Evolutionary conservation across 2,329 filamentous ascomycete species (phyloP), one percentile per base, ranked within the genome.

Genomic region (Nakataea oryzae): DNA sequence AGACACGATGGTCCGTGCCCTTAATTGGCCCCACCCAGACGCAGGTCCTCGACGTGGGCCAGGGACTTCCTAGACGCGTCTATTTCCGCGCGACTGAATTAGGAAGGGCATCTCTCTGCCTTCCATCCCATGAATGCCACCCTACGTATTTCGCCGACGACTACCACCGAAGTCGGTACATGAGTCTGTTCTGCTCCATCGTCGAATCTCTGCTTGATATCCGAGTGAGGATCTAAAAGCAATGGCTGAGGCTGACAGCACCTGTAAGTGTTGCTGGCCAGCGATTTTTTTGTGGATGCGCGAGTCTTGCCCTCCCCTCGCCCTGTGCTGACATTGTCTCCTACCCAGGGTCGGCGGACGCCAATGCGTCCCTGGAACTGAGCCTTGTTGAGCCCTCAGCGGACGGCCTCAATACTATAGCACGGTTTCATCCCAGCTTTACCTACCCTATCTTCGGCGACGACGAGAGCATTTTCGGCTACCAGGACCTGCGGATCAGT

Each of bases 371-470:
- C 62, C 72, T 89, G 67, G 78, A 76, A 61, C 80, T 91, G 68
- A 84, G 82, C 61, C 79, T 90, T 47, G 75, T 84, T 24, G 76
- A 78, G 54, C 78, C 82, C 13, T 74, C 78, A 7, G 73, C 77
- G 24, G 74, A 74, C 9, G 78, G 79, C 66, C 70, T 82, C 59
- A 84, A 83, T 68, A 83, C 81, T 34, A 76, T 88, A 67, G 81
- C 83, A 29, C 82, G 84, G 30, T 97, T 99, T 74, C 82, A 90
- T 64, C 96, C 95, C 0, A 84, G 85, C 70, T 96, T 93, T 73
- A 97, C 93, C 24, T 96, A 97, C 74, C 80, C 91, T 1, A 89
- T 99, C 66, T 97, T 97, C 68, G 91, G 91, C 69, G 89, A 97
- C n/a, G 88, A 95, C 11, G 92, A 99, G 74, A 84, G 82, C 32